Evolutionary conservation across 345 rosid genomes (phyloP), one percentile per base, ranked within the genome.

Genomic region (Geranium brycei): DNA sequence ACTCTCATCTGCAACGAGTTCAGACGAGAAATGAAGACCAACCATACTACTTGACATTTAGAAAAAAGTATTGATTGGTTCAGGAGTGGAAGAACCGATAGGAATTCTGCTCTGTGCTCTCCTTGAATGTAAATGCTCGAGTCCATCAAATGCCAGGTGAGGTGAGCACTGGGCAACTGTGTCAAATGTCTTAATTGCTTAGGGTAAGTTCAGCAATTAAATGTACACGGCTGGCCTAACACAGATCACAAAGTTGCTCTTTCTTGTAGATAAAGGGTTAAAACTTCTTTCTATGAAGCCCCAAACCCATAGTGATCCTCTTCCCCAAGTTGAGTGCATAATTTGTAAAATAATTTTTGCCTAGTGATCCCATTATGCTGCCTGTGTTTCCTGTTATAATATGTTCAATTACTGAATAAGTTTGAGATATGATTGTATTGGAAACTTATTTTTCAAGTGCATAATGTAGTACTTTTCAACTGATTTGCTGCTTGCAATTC

Each of bases 1-100:
- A 66, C 95, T 91, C 31, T 65, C 86, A 31, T 62, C 83, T 30
- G 28, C 41, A 4, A 64, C 70, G 13, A 72, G 68, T 59, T 73
- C 71, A 8, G 81, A 72, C 57, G 65, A 71, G 64, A 69, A 64
- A 69, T 70, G 71, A 80, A 57, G 51, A 8, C 56, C 1, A 15
- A 32, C 30, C 15, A n/a, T 17, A 3, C 41, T 28, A 11, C 57
- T 59, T 60, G 40, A 66, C 17, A 32, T 32, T 30, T n/a, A 16
- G 14, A 30, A 58, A 5, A 15, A 30, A 58, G 7, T 11, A 23
- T 59, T 59, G 28, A 11, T 59, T 2, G 28, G 28, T 59, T 10
- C 15, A 59, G 10, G 53, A 6, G 0, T 5, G 0, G 53, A 6
- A 2, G 53, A 47, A 47, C 14, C 53, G 0, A 47, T 47, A 47